Conservation (phyloP, 345 rosid genomes). For the Acer yangbiense region DNA sequence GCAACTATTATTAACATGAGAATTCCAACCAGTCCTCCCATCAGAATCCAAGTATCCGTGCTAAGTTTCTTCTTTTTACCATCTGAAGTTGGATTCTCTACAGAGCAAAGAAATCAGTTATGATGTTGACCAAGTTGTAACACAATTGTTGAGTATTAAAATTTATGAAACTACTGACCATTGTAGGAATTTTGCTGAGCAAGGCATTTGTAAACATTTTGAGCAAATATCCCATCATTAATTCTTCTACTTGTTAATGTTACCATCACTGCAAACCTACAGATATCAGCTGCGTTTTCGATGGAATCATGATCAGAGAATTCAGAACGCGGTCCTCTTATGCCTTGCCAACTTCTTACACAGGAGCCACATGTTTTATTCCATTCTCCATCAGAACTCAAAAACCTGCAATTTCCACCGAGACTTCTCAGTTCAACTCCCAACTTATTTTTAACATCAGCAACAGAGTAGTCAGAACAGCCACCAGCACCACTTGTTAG, state of each 20-base stretch:
- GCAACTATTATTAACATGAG: constrained; percentile 9
- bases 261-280: constrained; percentile 47
- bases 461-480: constrained; percentile 42
- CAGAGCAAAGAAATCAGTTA: constrained; percentile 5
- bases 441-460: constrained; percentile 32
- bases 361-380: constrained; percentile 31
- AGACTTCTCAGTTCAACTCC: constrained; percentile 28
- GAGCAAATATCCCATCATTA: constrained; percentile 30
- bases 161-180: constrained; percentile 23
- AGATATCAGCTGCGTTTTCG: constrained; percentile 23
- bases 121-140: not conserved
- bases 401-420: constrained; percentile 25
- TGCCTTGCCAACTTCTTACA: constrained; percentile 36
- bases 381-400: constrained; percentile 20
- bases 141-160: not conserved
- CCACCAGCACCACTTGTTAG: constrained; percentile 39
- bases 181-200: constrained; percentile 9
- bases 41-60: constrained; percentile 38
- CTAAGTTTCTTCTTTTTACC: constrained; percentile 21
- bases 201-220: constrained; percentile 36
- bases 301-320: not conserved
- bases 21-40: constrained; percentile 19
- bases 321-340: constrained; percentile 4
- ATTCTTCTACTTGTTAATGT: constrained; percentile 38
- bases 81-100: constrained; percentile 13